phyloP scores from a whole-genome alignment of 2,329 filamentous ascomycete genomes.

The Meredithiella fracta region DNA sequence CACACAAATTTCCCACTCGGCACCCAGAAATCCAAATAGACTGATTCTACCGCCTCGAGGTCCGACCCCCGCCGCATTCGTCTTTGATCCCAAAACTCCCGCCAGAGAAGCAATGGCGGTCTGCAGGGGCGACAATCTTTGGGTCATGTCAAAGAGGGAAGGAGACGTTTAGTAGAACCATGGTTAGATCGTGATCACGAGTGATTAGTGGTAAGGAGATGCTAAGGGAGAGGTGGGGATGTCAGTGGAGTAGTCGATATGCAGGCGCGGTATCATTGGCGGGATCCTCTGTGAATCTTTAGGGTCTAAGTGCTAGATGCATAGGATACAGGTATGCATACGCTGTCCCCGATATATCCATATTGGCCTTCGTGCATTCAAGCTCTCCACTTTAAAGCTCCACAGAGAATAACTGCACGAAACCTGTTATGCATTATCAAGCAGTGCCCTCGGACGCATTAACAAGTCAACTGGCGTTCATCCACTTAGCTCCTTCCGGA shows the following conservation, averaged over 20 bases:
- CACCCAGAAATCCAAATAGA: no score
- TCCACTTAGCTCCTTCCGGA: background rate
- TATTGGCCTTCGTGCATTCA: background rate
- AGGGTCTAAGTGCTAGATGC: background rate
- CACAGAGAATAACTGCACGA: background rate
- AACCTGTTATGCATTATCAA: background rate
- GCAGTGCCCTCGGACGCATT: background rate
- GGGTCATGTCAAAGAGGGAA: no score
- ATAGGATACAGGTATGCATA: background rate
- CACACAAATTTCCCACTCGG: no score
- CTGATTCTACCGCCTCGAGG: no score
- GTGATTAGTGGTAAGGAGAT: no score
- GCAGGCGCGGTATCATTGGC: background rate
- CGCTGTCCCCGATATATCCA: background rate
- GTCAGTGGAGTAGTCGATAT: background rate
- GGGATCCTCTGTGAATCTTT: background rate
- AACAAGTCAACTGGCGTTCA: background rate
- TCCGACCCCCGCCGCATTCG: no score
- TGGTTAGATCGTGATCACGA: no score
- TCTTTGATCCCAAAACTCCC: no score
- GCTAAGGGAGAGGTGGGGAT: no score
- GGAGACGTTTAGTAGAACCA: no score
- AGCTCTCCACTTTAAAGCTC: background rate
- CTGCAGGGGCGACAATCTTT: no score
- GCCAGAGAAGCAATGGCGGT: no score